phyloP scores from a whole-genome alignment of 2,329 filamentous ascomycete species.

The Ceratocystis cubensis region DNA sequence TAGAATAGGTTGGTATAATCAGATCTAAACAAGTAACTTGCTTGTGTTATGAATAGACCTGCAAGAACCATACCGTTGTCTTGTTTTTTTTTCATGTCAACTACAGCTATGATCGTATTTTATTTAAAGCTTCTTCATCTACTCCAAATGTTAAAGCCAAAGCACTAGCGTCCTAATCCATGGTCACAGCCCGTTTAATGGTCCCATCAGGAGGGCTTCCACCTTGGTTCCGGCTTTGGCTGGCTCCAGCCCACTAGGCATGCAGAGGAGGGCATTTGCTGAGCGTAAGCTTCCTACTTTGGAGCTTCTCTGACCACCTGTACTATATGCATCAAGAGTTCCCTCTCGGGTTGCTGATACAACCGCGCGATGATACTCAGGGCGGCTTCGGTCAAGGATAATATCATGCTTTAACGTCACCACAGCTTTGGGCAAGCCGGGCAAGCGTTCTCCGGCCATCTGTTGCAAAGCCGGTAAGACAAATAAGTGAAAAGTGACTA shows the following conservation, averaged over 20 bases:
- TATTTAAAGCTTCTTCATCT: neutral
- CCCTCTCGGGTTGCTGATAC: conserved; percentile 57
- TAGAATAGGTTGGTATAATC: conserved; percentile 16
- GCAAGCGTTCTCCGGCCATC: conserved; percentile 53
- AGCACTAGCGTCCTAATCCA: neutral
- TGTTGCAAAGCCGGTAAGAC: conserved; percentile 78
- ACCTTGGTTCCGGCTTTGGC: conserved; percentile 57
- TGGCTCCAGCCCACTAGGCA: conserved; percentile 53
- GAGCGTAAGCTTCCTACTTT: conserved; percentile 76
- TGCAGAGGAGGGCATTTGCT: conserved; percentile 73
- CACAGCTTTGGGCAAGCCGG: conserved; percentile 58
- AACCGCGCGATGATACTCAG: conserved; percentile 82
- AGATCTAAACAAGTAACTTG: conserved; percentile 10
- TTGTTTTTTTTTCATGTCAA: conserved; percentile 7
- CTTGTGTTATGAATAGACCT: conserved; percentile 9
- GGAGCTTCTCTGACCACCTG: conserved; percentile 81
- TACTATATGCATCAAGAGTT: conserved; percentile 60
- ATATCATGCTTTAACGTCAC: conserved; percentile 64
- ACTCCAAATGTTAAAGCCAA: too few relatives aligned
- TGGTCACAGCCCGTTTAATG: conserved; percentile 17
- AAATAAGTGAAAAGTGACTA: conserved; percentile 90
- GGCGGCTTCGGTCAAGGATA: conserved; percentile 56
- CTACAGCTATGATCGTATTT: neutral
- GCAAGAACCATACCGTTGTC: conserved; percentile 1
- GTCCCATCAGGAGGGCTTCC: conserved; percentile 63